Conservation (phyloP, 441 rosid genomes). For the Syzygium syzygioides region DNA sequence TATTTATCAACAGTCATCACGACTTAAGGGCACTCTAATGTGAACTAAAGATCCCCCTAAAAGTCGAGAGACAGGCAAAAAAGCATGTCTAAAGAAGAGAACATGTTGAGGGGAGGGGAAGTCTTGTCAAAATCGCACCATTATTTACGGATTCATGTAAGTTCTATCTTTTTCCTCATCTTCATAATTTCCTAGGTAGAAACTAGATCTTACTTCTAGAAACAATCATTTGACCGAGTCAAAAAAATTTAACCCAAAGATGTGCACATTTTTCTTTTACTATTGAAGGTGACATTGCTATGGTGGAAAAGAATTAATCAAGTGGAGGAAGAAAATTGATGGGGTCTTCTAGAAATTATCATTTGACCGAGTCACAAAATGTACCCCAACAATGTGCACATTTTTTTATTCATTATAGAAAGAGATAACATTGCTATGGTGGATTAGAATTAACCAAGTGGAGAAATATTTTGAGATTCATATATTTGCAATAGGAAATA, state of each 20-base stretch:
- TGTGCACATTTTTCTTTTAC: too few species aligned
- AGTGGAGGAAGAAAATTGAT: too few species aligned
- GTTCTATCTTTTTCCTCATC: background rate
- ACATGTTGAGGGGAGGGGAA: background rate
- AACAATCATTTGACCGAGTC: background rate
- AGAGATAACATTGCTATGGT: too few species aligned
- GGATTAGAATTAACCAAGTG: too few species aligned
- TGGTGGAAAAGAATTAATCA: too few species aligned
- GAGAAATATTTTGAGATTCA: too few species aligned
- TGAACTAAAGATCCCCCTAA: background rate
- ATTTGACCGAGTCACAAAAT: too few species aligned
- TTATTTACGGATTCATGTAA: background rate
- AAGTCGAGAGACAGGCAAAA: background rate
- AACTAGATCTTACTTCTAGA: background rate
- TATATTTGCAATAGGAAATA: too few species aligned
- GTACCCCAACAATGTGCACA: too few species aligned
- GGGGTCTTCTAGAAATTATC: too few species aligned
- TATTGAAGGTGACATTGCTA: too few species aligned
- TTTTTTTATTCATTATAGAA: too few species aligned
- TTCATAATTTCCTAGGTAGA: background rate
- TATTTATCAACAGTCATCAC: background rate
- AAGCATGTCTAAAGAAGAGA: background rate
- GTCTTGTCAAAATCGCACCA: background rate
- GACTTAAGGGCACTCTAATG: background rate
- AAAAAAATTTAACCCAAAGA: background rate